Base-by-base conservation (phyloP, 345 rosid genomes). In the Odontarrhena argentea region DNA sequence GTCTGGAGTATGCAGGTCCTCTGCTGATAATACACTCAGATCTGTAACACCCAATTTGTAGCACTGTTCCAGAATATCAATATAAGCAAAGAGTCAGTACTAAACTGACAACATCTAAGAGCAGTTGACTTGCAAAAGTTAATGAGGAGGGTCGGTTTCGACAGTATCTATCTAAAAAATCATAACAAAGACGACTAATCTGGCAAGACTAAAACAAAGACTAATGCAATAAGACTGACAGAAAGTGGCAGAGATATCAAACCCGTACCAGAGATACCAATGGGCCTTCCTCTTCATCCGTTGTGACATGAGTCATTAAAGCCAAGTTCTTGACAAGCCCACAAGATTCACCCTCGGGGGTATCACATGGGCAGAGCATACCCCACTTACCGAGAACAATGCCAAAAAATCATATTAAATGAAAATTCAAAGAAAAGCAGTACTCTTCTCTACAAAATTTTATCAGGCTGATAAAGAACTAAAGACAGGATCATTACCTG, bases 301-400 rank as follows among this genome's bases (percentile, higher is more conserved):
- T 89, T 15, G 97, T 93, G 65, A 93, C 97, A 81, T 93, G 97
- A 85, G 97, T 93, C 98, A 93, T 93, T 74, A 93, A 63, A 65
- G 98, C 98, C 80, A 93, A 82, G 78, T 93, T 93, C 81, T 93
- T 93, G 61, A 93, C 98, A 72, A 93, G 81, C 42, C 98, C 98
- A 76, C 98, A 93, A 28, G 98, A 77, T 80, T 90, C 97, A 4
- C 97, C 97, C 81, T 93, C 97, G 5, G 97, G 98, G 57, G 98
- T 93, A 82, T 93, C 97, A 79, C 96, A 90, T 37, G 97, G 97
- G 81, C 98, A 90, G 68, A 93, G 96, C 98, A 93, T 93, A 13
- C 98, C 98, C 97, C 98, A 93, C 98, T 93, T 55, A 61, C 4
- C 53, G 1, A 60, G 35, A 9, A 65, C 28, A 46, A 53, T 40